Percentiles rank a stretch among this genome's conserved stretches.
Evolutionary conservation across 2,329 filamentous ascomycete genomes (phyloP).

Genomic region (Blastomyces parvus): DNA sequence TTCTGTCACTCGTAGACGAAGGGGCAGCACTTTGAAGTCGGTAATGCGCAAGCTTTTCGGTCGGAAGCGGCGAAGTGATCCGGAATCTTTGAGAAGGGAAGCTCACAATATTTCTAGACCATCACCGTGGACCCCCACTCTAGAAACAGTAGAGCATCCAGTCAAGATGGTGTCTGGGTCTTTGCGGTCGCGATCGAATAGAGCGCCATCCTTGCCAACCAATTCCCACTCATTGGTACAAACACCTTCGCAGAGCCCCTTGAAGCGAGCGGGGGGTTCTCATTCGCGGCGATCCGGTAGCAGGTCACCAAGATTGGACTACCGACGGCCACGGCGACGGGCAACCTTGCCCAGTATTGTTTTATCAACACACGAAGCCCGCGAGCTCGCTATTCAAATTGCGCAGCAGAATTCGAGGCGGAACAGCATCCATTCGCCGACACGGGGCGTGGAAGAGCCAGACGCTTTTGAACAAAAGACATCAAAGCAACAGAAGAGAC

Average conservation of each 20-base stretch:
- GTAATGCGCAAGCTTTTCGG: constrained; percentile 40
- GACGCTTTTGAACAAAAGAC: background rate
- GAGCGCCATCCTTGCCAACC: constrained; percentile 11
- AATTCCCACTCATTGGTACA: background rate
- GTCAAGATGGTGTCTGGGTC: constrained; percentile 22
- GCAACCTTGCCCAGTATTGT: constrained; percentile 39
- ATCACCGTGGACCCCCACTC: constrained; percentile 13
- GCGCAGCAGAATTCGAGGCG: constrained; percentile 13
- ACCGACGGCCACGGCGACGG: constrained; percentile 25
- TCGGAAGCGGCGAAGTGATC: constrained; percentile 29
- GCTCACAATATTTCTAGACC: background rate
- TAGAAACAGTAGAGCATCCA: constrained; percentile 16
- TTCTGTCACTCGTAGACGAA: constrained; percentile 28
- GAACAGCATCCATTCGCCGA: constrained; percentile 9
- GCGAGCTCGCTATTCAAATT: constrained; percentile 17
- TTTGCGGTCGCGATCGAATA: constrained; percentile 11
- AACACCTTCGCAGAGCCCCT: background rate
- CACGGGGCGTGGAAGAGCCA: background rate
- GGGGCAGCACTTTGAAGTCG: constrained; percentile 34
- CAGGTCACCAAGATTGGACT: constrained; percentile 1
- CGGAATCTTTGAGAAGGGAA: constrained; percentile 21
- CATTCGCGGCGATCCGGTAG: constrained; percentile 1
- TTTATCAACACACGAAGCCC: constrained; percentile 33
- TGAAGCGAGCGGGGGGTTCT: background rate
- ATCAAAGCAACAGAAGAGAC: constrained; percentile 26